These are phyloP conservation scores for Aureoboletus auriporus DNA, from an alignment of 768 basidiomycete species.

Conservation along the genomic window DNA sequence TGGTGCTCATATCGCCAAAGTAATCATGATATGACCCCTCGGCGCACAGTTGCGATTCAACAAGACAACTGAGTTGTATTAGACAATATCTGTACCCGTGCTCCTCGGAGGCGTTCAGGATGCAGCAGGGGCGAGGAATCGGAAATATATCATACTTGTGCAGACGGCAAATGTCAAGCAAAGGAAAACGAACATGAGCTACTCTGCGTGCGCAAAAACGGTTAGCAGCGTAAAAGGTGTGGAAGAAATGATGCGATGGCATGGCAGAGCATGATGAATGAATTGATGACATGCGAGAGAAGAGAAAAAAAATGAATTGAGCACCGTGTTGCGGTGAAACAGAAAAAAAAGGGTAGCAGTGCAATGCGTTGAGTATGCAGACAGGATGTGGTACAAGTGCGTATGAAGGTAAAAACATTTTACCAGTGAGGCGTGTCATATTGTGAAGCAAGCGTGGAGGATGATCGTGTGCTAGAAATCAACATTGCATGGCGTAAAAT, in stretches of 20 bases:
- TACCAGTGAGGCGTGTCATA: slow-evolving; percentile 19
- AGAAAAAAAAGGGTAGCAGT: slow-evolving; percentile 8
- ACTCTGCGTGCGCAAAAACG: slow-evolving; percentile 10
- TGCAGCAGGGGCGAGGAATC: slow-evolving; percentile 2
- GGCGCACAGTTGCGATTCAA: neutral
- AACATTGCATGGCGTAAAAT: slow-evolving; percentile 11
- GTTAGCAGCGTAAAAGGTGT: neutral
- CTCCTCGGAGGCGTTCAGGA: slow-evolving; percentile 1
- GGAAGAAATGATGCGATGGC: slow-evolving; percentile 17
- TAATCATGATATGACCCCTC: neutral
- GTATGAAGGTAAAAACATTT: slow-evolving; percentile 13
- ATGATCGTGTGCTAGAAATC: slow-evolving; percentile 9
- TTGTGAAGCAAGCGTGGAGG: slow-evolving; percentile 8
- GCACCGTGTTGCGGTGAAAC: slow-evolving; percentile 14
- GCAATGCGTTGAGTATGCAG: slow-evolving; percentile 23
- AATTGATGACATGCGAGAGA: slow-evolving; percentile 22
- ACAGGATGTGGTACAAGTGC: slow-evolving; percentile 20
- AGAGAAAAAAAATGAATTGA: slow-evolving; percentile 9
- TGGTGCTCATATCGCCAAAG: slow-evolving; percentile 2
- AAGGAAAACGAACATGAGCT: slow-evolving; percentile 16
- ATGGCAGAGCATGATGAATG: slow-evolving; percentile 14
- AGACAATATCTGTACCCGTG: neutral
- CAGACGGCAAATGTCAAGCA: slow-evolving; percentile 7
- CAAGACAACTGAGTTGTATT: neutral
- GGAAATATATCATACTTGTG: slow-evolving; percentile 21